Evolutionary conservation across 345 rosid species (phyloP).

Genomic region (Lumnitzera racemosa): DNA sequence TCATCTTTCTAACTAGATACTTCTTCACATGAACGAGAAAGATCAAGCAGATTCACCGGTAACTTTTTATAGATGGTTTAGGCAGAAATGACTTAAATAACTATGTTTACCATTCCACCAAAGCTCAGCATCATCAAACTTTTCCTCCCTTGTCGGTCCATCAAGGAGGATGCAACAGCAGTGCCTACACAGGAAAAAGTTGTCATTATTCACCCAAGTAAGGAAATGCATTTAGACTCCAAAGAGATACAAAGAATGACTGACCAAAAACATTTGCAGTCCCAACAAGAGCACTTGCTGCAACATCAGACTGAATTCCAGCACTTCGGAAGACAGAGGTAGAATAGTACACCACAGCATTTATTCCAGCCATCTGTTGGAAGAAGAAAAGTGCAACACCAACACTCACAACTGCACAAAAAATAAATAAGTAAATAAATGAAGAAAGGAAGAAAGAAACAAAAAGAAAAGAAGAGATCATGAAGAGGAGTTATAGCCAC

Average conservation of each 20-base stretch:
- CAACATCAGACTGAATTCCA: slow-evolving; percentile 89
- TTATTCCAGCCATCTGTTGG: slow-evolving; percentile 98
- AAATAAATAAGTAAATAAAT: background rate
- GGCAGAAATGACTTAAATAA: no score
- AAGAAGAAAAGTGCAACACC: slow-evolving; percentile 97
- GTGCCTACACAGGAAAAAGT: slow-evolving; percentile 52
- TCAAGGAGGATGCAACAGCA: slow-evolving; percentile 86
- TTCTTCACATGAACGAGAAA: no score
- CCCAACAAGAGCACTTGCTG: slow-evolving; percentile 99
- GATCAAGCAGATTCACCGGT: no score
- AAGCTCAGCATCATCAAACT: slow-evolving; percentile 87
- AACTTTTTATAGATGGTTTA: no score
- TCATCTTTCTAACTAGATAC: no score
- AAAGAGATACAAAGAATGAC: slow-evolving; percentile 3
- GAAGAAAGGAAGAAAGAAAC: no score
- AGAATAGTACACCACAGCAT: slow-evolving; percentile 96
- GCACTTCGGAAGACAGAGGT: slow-evolving; percentile 92
- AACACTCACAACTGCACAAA: slow-evolving; percentile 84
- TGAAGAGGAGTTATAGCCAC: no score
- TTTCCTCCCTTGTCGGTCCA: slow-evolving; percentile 97
- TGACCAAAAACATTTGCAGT: slow-evolving; percentile 93
- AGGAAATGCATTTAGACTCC: background rate
- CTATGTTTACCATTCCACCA: slow-evolving; percentile 67
- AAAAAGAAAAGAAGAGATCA: background rate
- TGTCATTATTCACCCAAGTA: slow-evolving; percentile 4